Percentiles rank a stretch among this genome's conserved stretches.
Conservation (phyloP, 495 filamentous ascomycete species). For the Penicillium psychrofluorescens region DNA sequence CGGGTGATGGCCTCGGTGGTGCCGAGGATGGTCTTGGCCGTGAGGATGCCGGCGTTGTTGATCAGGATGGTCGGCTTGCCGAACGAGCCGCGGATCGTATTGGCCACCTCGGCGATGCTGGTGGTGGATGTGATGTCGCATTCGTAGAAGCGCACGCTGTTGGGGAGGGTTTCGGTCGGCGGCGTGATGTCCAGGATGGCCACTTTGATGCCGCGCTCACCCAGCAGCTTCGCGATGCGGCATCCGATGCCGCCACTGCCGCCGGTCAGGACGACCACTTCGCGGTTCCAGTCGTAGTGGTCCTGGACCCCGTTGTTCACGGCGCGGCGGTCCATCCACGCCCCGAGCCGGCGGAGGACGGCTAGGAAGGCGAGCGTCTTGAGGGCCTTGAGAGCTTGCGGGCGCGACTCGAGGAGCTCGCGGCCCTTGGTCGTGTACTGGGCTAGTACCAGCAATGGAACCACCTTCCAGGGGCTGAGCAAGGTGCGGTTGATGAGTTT, state of each 20-base stretch:
- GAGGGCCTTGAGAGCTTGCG: slow-evolving; percentile 20
- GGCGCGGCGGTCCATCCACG: slow-evolving; percentile 42
- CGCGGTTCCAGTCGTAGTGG: slow-evolving; percentile 59
- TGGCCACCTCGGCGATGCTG: slow-evolving; percentile 39
- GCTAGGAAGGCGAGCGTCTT: slow-evolving; percentile 27
- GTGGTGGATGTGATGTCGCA: slow-evolving; percentile 55
- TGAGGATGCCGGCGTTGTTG: slow-evolving; percentile 66
- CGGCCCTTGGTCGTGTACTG: slow-evolving; percentile 53
- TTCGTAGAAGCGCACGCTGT: slow-evolving; percentile 52
- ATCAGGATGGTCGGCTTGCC: slow-evolving; percentile 65
- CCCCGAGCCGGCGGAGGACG: slow-evolving; percentile 38
- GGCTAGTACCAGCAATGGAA: slow-evolving; percentile 48
- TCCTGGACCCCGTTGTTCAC: slow-evolving; percentile 57
- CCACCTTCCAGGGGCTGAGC: slow-evolving; percentile 52
- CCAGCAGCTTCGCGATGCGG: slow-evolving; percentile 52
- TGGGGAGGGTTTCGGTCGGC: slow-evolving; percentile 45
- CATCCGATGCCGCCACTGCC: slow-evolving; percentile 64
- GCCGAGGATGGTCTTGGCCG: slow-evolving; percentile 53
- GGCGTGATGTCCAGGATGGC: slow-evolving; percentile 64
- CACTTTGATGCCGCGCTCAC: slow-evolving; percentile 50
- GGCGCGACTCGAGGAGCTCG: slow-evolving; percentile 40
- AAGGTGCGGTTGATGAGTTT: slow-evolving; percentile 46
- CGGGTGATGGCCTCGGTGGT: slow-evolving; percentile 47
- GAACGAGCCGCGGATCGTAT: slow-evolving; percentile 43
- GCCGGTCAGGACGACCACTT: slow-evolving; percentile 66